Percentiles rank a stretch among this genome's conserved stretches.
Evolutionary conservation across 2,329 filamentous ascomycete genomes (phyloP).

Genomic region (Aspergillus piperis): DNA sequence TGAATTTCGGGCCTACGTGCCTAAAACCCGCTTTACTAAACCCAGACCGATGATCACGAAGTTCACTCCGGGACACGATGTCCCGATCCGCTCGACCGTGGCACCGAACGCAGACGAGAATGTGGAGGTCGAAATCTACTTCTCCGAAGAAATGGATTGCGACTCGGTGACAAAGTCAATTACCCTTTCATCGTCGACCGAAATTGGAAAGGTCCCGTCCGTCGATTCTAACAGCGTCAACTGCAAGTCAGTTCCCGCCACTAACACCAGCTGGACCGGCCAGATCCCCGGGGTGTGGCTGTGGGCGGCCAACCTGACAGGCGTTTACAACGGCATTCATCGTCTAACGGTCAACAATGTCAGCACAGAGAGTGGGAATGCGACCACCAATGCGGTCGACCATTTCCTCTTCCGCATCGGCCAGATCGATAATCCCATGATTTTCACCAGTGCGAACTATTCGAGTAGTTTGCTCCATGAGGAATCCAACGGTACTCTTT

Average conservation of each 20-base stretch:
- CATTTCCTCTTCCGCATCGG: slow-evolving; percentile 61
- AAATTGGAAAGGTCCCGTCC: slow-evolving; percentile 43
- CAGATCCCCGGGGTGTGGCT: slow-evolving; percentile 56
- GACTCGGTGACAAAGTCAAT: slow-evolving; percentile 52
- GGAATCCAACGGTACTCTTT: slow-evolving; percentile 44
- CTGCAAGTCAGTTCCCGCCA: slow-evolving; percentile 45
- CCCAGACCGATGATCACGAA: slow-evolving; percentile 60
- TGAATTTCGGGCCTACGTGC: slow-evolving; percentile 62
- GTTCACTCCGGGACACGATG: slow-evolving; percentile 62
- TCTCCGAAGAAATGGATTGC: slow-evolving; percentile 63
- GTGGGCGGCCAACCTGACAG: slow-evolving; percentile 54
- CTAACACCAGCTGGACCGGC: slow-evolving; percentile 45
- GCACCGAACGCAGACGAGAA: slow-evolving; percentile 41
- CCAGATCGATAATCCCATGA: slow-evolving; percentile 57
- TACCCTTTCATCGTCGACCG: slow-evolving; percentile 55
- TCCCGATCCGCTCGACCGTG: slow-evolving; percentile 53
- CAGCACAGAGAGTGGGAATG: slow-evolving; percentile 43
- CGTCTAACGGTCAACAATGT: slow-evolving; percentile 58
- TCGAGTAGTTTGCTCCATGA: slow-evolving; percentile 54
- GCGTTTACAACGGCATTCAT: slow-evolving; percentile 63
- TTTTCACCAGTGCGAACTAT: slow-evolving; percentile 62
- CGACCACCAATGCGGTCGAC: slow-evolving; percentile 55
- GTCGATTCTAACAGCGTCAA: slow-evolving; percentile 48
- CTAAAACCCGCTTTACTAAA: slow-evolving; percentile 48
- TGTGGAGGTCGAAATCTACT: slow-evolving; percentile 56